Base-by-base conservation (phyloP, 148 eudicot genomes). In the Rhododendron mucronatum region DNA sequence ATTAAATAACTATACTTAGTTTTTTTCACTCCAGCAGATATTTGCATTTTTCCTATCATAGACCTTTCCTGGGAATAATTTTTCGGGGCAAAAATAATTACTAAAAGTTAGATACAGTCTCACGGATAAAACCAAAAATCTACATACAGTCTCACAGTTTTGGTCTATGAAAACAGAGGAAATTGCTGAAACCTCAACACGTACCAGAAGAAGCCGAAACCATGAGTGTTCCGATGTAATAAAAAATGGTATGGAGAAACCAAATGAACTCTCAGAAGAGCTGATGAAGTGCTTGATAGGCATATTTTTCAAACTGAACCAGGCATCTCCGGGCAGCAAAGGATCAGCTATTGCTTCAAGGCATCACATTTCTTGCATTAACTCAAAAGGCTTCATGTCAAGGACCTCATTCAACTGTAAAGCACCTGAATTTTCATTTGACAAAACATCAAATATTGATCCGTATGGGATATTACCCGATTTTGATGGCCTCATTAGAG, bases 231-330 rank as follows among this genome's bases (percentile, higher is more conserved):
- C 59, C 23, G 86, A 87, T 79, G 61, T 3, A 16, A 85, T 79
- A 13, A 90, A 93, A 87, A 91, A 80, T 12, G 84, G 86, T 30
- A 80, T 47, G 20, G 90, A 88, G 80, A 90, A 90, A 50, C 95
- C 98, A 85, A 96, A 94, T 85, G 89, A 85, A 89, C 90, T 95
- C 69, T 96, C 99, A 2, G 97, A 93, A 89, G 95, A 96, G 74
- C 92, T 96, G 74, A 87, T 96, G 48, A 89, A 89, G 86, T 94
- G 94, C 91, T 88, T 96, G n/a, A 91, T 92, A 87, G 90, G 90
- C 85, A 89, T 93, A 89, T 93, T 91, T 87, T 85, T 94, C 77
- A 91, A 94, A 78, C 85, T 96, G 87, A 92, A 93, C 83, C 88
- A 89, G 81, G 79, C 84, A 50, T 71, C 93, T 77, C 45, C 80